Evolutionary conservation across 148 eudicot genomes (phyloP).

Genomic region (Chenopodium suecicum): DNA sequence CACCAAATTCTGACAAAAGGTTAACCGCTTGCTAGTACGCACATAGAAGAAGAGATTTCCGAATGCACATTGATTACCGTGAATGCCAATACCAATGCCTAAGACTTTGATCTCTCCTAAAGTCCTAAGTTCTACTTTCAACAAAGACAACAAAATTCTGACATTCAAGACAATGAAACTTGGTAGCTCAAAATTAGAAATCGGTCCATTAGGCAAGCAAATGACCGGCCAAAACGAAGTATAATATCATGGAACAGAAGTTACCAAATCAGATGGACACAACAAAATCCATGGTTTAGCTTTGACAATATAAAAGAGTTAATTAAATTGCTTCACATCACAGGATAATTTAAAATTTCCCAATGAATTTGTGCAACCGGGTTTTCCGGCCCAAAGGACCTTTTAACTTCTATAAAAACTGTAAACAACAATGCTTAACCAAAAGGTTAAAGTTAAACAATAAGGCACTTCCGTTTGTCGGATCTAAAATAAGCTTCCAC

Average conservation of each 20-base stretch:
- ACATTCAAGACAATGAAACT: neutral
- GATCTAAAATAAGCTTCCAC: slow-evolving; percentile 5
- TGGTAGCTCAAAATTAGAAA: neutral
- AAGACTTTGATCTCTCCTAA: neutral
- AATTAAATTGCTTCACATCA: neutral
- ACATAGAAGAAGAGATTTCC: neutral
- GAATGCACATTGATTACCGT: neutral
- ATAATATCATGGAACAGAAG: neutral
- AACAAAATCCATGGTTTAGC: neutral
- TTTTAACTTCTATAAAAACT: neutral
- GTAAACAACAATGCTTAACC: neutral
- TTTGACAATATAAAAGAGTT: neutral
- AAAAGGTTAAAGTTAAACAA: neutral
- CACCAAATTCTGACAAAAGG: neutral
- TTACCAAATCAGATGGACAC: neutral
- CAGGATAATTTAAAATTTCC: slow-evolving; percentile 5
- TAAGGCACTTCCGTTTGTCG: slow-evolving; percentile 21
- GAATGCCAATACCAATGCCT: neutral
- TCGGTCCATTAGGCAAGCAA: neutral
- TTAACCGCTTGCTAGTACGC: neutral
- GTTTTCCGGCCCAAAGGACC: neutral
- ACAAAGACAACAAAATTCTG: neutral
- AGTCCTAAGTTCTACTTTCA: neutral
- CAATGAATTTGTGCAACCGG: neutral
- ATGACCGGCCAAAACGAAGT: neutral